Evolutionary conservation across 73 alveolate species (phyloP).

Genomic region (Paramecium octaurelia): DNA sequence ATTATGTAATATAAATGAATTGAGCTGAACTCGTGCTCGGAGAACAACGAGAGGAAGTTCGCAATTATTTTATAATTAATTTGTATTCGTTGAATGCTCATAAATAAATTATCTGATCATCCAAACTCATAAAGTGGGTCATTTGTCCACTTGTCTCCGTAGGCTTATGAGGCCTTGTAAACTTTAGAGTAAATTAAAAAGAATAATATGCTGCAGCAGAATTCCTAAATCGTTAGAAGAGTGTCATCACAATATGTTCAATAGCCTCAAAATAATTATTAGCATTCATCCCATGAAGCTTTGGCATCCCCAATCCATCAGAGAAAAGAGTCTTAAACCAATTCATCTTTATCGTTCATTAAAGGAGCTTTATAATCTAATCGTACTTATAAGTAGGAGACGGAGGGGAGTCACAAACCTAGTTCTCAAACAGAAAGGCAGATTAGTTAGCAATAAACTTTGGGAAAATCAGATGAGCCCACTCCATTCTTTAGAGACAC

Average conservation of each 20-base stretch:
- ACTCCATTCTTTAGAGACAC: slow-evolving; percentile 44
- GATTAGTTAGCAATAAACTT: neutral
- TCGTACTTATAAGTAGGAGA: neutral
- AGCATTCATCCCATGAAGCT: neutral
- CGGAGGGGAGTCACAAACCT: neutral
- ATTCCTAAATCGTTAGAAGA: slow-evolving; percentile 36
- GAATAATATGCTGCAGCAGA: neutral
- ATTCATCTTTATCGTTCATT: neutral
- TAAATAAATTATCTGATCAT: slow-evolving; percentile 7
- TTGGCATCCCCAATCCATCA: neutral
- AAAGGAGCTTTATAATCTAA: neutral
- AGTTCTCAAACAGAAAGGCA: slow-evolving; percentile 18
- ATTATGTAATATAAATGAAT: neutral
- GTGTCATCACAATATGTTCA: neutral
- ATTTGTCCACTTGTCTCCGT: slow-evolving; percentile 26
- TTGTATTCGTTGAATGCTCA: slow-evolving; percentile 30
- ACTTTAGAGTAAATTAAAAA: slow-evolving; percentile 30
- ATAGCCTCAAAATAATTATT: neutral
- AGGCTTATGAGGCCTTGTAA: slow-evolving; percentile 34
- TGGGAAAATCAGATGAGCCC: slow-evolving; percentile 24
- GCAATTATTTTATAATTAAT: neutral
- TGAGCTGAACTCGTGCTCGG: neutral
- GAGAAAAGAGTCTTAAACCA: neutral
- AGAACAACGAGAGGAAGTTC: neutral
- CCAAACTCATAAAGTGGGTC: neutral